Conservation (phyloP, 768 basidiomycete species). For the Mrakia blollopis region DNA sequence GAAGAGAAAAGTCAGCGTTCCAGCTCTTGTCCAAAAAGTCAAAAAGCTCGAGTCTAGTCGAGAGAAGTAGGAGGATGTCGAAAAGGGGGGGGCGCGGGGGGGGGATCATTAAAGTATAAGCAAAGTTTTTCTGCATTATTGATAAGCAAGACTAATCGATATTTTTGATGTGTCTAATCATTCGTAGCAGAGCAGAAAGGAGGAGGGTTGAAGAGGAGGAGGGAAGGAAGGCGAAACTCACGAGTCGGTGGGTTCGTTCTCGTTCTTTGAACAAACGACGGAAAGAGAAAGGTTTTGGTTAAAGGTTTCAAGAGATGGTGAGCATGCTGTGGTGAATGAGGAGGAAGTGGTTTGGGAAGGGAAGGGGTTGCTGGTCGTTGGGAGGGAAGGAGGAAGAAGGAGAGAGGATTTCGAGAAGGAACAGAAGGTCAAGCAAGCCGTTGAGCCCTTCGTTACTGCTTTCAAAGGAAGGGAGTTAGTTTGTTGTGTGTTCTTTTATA, state of each 20-base stretch:
- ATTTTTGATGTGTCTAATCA: conserved; percentile 7
- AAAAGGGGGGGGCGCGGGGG: not conserved
- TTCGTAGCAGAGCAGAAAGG: not conserved
- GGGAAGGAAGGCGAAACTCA: not conserved
- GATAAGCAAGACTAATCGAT: conserved; percentile 5
- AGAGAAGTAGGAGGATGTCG: not conserved
- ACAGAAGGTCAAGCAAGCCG: too few relatives aligned
- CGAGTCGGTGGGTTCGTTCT: not conserved
- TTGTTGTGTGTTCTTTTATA: too few relatives aligned
- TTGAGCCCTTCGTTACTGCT: too few relatives aligned
- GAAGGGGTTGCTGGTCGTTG: not conserved
- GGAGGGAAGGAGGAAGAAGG: not conserved
- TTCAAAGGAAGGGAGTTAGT: too few relatives aligned
- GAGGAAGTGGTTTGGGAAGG: not conserved
- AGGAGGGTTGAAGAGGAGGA: not conserved
- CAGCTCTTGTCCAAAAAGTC: too few relatives aligned
- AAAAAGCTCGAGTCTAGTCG: not conserved
- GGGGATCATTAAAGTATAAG: not conserved
- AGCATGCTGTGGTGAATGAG: not conserved
- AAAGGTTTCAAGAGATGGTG: not conserved
- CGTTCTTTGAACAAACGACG: not conserved
- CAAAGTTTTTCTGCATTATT: not conserved
- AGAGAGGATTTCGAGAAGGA: too few relatives aligned
- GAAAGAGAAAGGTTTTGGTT: not conserved
- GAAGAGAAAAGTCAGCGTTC: not conserved